Conservation (phyloP, 805 yeast species). For the Komagataella ulmi region DNA sequence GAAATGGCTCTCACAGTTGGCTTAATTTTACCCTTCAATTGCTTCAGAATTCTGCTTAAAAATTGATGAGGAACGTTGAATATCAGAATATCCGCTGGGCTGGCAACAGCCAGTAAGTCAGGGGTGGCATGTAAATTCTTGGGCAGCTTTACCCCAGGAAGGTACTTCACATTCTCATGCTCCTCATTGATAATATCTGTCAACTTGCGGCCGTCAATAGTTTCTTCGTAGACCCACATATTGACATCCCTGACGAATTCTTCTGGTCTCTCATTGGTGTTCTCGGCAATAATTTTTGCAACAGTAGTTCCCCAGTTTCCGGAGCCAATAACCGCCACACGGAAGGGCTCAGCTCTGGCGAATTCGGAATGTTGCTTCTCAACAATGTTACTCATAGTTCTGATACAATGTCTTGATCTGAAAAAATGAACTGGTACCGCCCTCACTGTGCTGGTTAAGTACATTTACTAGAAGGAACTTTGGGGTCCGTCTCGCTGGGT, state of each 20-base stretch:
- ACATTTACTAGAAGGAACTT: neutral
- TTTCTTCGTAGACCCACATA: conserved; percentile 97
- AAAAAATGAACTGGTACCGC: neutral
- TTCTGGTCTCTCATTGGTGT: conserved; percentile 56
- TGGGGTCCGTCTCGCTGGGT: neutral
- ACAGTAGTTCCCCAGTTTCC: conserved; percentile 99
- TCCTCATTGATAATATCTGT: conserved; percentile 82
- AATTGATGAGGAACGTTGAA: conserved; percentile 98
- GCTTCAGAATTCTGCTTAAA: conserved; percentile 60
- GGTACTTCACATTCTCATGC: conserved; percentile 90
- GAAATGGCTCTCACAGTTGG: conserved; percentile 78
- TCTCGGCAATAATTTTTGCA: conserved; percentile 90
- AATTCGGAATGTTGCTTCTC: neutral
- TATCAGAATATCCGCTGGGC: conserved; percentile 73
- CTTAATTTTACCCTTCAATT: conserved; percentile 64
- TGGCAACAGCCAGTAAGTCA: conserved; percentile 59
- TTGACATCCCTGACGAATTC: conserved; percentile 64
- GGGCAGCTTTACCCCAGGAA: conserved; percentile 84
- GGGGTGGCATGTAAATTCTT: conserved; percentile 83
- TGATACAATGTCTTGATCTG: neutral
- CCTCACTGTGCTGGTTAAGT: neutral
- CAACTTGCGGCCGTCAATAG: conserved; percentile 60
- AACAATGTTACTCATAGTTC: neutral
- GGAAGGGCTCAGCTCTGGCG: conserved; percentile 20
- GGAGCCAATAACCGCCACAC: conserved; percentile 76